These are phyloP conservation scores for Plectosphaerella plurivora DNA, from an alignment of 2,329 filamentous ascomycete genomes.

Conservation along the genomic window DNA sequence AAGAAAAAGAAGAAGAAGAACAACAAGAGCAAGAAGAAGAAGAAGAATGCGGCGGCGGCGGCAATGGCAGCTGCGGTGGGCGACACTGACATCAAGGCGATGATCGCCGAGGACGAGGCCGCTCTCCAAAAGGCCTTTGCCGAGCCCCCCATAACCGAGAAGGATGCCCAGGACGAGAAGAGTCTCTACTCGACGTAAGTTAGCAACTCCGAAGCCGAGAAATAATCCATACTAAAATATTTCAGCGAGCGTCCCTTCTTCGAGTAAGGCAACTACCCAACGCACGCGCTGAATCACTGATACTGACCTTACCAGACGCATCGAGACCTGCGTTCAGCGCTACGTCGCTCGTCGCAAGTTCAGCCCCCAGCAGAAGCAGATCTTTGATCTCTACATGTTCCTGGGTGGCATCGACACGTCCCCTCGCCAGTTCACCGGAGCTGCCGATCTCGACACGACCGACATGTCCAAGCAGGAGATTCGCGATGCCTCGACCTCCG, in stretches of 20 bases:
- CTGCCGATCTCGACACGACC: conserved; percentile 42
- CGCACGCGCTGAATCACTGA: not conserved
- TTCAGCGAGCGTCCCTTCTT: conserved; percentile 47
- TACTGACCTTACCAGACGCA: conserved; percentile 51
- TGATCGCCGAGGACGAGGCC: conserved; percentile 30
- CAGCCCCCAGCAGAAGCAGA: conserved; percentile 50
- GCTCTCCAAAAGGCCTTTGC: conserved; percentile 76
- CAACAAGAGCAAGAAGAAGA: conserved; percentile 12
- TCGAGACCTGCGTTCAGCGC: conserved; percentile 79
- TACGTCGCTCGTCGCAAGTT: conserved; percentile 76
- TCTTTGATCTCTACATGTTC: conserved; percentile 77
- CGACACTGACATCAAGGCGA: conserved; percentile 9
- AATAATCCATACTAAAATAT: not conserved
- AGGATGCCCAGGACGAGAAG: conserved; percentile 59
- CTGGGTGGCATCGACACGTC: conserved; percentile 73
- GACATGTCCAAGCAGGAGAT: conserved; percentile 60
- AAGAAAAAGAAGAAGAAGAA: not conserved
- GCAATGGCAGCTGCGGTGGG: conserved; percentile 34
- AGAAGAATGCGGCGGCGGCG: conserved; percentile 29
- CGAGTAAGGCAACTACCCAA: conserved; percentile 37
- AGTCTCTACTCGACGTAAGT: conserved; percentile 64
- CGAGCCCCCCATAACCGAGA: conserved; percentile 72
- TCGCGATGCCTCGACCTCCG: conserved; percentile 60
- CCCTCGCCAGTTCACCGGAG: conserved; percentile 54
- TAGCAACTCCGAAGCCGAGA: not conserved